Conservation (phyloP, 495 filamentous ascomycete genomes). For the Penicillium argentinense region DNA sequence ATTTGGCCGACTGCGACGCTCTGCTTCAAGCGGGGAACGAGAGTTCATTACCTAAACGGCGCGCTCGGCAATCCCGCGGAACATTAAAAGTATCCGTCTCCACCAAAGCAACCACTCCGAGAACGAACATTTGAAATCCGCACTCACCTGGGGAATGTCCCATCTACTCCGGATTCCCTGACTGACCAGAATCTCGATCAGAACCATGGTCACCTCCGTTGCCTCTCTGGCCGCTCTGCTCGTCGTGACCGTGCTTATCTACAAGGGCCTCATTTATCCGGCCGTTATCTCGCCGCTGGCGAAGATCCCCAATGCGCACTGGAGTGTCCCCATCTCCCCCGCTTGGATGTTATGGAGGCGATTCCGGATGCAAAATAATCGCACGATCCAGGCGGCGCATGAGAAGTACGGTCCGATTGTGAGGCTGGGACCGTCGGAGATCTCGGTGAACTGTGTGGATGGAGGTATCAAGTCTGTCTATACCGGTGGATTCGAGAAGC, state of each 20-base stretch:
- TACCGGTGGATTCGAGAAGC: slow-evolving; percentile 74
- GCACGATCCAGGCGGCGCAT: slow-evolving; percentile 58
- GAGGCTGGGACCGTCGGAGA: slow-evolving; percentile 54
- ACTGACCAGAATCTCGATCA: neutral
- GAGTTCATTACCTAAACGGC: slow-evolving; percentile 17
- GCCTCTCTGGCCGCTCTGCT: slow-evolving; percentile 13
- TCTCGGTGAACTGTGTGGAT: slow-evolving; percentile 63
- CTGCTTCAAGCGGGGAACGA: slow-evolving; percentile 11
- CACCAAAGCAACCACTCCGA: neutral
- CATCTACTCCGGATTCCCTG: neutral
- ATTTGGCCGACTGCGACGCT: neutral
- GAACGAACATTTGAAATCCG: neutral
- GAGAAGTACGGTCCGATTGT: slow-evolving; percentile 53
- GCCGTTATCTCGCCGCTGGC: slow-evolving; percentile 65
- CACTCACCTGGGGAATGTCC: neutral
- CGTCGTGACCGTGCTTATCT: slow-evolving; percentile 31
- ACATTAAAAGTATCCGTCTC: slow-evolving; percentile 9
- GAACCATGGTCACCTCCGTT: slow-evolving; percentile 31
- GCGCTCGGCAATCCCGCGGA: slow-evolving; percentile 2
- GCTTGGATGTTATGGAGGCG: slow-evolving; percentile 69
- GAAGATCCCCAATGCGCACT: slow-evolving; percentile 69
- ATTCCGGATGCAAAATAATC: slow-evolving; percentile 57
- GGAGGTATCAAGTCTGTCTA: slow-evolving; percentile 67
- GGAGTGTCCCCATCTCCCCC: slow-evolving; percentile 61
- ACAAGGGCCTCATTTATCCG: slow-evolving; percentile 62